phyloP scores from a whole-genome alignment of 192 early-diverging fungal species.

The Backusella mclennaniae region DNA sequence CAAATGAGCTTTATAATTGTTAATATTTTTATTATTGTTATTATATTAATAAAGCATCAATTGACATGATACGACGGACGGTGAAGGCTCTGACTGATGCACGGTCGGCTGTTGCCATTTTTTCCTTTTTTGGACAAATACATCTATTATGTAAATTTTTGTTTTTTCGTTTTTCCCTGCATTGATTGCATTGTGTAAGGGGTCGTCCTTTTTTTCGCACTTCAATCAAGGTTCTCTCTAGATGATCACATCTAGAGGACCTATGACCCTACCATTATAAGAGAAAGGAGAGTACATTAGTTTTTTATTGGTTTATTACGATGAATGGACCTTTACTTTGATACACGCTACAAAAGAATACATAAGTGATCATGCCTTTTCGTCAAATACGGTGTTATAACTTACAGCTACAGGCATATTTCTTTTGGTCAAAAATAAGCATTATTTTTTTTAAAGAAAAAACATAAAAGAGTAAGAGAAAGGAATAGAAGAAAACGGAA shows the following conservation, averaged over 20 bases:
- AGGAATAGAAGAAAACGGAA: neutral
- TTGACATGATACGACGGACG: neutral
- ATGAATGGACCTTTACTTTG: neutral
- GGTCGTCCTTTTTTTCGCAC: constrained; percentile 69
- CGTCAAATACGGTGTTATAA: neutral
- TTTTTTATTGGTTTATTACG: neutral
- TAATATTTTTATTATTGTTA: neutral
- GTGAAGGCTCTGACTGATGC: neutral
- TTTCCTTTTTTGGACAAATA: constrained; percentile 36
- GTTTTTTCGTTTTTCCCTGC: constrained; percentile 58
- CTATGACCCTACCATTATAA: constrained; percentile 33
- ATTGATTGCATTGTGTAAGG: constrained; percentile 60
- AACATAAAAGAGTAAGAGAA: neutral
- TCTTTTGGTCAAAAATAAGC: neutral
- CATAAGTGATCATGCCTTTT: neutral
- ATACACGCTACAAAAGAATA: neutral
- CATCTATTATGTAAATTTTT: constrained; percentile 65
- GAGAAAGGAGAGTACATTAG: neutral
- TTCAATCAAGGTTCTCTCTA: constrained; percentile 52
- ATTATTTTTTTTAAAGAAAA: neutral
- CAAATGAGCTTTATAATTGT: neutral
- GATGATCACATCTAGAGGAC: constrained; percentile 28
- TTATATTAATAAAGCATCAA: neutral
- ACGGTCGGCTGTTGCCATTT: neutral
- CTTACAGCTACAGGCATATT: neutral